Evolutionary conservation across 2,329 filamentous ascomycete species (phyloP).

Genomic region (Colletotrichum navitas): DNA sequence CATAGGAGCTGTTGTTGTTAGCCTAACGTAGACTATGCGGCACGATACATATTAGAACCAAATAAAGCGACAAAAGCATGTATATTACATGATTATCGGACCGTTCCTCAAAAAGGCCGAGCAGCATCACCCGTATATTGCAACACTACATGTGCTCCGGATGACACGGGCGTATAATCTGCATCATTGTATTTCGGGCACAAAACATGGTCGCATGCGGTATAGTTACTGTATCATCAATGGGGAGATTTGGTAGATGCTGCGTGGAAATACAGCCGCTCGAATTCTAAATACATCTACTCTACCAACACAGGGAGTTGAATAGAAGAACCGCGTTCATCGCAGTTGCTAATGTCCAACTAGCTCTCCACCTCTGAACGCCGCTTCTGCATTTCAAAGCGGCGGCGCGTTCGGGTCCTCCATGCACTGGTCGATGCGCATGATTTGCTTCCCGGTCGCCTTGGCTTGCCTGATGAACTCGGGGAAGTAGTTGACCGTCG

Average conservation of each 20-base stretch:
- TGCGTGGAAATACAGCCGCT: no score
- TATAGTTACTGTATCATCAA: no score
- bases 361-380: background rate
- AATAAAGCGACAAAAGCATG: no score
- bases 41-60: background rate
- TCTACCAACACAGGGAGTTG: no score
- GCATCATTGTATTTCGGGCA: no score
- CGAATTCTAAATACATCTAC: no score
- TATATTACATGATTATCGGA: background rate
- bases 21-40: background rate
- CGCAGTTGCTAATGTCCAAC: no score
- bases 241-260: no score
- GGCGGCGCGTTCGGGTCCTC: conserved; percentile 70
- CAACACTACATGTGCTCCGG: background rate
- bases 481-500: conserved; percentile 72
- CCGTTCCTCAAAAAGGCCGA: background rate
- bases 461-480: conserved; percentile 76
- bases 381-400: conserved; percentile 32
- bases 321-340: no score
- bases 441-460: conserved; percentile 71
- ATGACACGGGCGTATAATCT: no score
- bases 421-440: conserved; percentile 77
- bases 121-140: fast-evolving
- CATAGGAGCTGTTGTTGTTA: background rate
- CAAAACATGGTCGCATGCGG: no score